Evolutionary conservation across 805 yeast genomes (phyloP).

Genomic region (Brettanomyces nanus): DNA sequence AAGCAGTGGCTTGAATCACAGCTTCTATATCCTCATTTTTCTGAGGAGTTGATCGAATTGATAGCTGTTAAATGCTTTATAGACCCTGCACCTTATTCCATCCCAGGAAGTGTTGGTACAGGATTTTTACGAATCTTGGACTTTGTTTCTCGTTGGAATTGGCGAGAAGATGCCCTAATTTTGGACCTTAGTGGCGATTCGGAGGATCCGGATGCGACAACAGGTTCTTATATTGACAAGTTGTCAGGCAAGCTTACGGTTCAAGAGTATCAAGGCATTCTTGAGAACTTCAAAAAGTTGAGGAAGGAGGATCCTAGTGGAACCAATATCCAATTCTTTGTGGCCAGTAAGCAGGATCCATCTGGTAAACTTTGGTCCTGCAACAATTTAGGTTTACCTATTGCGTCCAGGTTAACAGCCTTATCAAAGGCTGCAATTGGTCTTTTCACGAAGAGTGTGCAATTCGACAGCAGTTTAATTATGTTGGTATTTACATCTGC

Average conservation of each 20-base stretch:
- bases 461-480: slow-evolving; percentile 29
- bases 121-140: slow-evolving; percentile 73
- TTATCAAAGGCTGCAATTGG: slow-evolving; percentile 68
- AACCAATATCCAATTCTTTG: slow-evolving; percentile 67
- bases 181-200: slow-evolving; percentile 61
- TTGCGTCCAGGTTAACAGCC: slow-evolving; percentile 83
- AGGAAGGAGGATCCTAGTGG: slow-evolving; percentile 80
- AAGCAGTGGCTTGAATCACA: slow-evolving; percentile 89
- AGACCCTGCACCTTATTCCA: slow-evolving; percentile 71
- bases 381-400: slow-evolving; percentile 44
- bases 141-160: slow-evolving; percentile 80
- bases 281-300: slow-evolving; percentile 54
- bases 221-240: slow-evolving; percentile 27
- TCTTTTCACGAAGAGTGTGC: slow-evolving; percentile 33
- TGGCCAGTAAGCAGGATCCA: slow-evolving; percentile 78
- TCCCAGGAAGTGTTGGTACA: slow-evolving; percentile 69
- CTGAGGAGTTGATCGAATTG: slow-evolving; percentile 76
- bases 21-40: slow-evolving; percentile 57
- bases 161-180: slow-evolving; percentile 83
- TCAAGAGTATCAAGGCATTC: slow-evolving; percentile 52
- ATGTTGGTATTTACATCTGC: slow-evolving; percentile 72
- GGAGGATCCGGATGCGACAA: slow-evolving; percentile 8
- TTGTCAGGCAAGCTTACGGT: slow-evolving; percentile 56
- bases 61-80: slow-evolving; percentile 78
- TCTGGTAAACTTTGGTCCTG: slow-evolving; percentile 72